Conservation (phyloP, 2,329 filamentous ascomycete genomes). For the Setomelanomma holmii region DNA sequence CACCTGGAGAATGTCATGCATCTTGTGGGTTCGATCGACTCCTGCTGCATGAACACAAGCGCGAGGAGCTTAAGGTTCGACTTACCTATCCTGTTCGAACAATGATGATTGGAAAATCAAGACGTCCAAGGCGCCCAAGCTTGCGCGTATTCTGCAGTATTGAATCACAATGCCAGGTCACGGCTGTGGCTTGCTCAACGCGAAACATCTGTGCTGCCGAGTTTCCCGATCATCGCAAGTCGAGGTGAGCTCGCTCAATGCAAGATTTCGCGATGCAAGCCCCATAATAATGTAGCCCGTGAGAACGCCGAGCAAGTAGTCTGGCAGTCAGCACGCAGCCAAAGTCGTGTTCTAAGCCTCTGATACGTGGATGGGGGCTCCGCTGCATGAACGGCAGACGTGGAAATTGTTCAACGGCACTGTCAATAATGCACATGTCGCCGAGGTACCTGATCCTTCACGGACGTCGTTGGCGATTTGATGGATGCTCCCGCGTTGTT, state of each 20-base stretch:
- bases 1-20: conserved; percentile 1
- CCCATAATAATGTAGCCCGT: background rate
- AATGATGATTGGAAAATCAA: background rate
- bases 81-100: background rate
- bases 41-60: background rate
- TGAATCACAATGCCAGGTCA: background rate
- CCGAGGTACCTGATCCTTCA: background rate
- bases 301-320: background rate
- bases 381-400: background rate
- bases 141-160: background rate
- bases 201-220: background rate
- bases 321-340: background rate
- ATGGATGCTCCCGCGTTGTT: background rate
- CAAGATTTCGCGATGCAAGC: background rate
- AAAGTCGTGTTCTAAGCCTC: background rate
- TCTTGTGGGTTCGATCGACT: background rate
- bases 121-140: background rate
- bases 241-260: background rate
- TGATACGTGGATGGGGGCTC: background rate
- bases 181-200: background rate
- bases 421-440: background rate
- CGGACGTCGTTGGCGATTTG: background rate
- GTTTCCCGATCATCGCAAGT: background rate
- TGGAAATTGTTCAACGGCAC: background rate
- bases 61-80: background rate